Evolutionary conservation across 2,329 filamentous ascomycete species (phyloP).

Genomic region (Cordyceps farinosa): DNA sequence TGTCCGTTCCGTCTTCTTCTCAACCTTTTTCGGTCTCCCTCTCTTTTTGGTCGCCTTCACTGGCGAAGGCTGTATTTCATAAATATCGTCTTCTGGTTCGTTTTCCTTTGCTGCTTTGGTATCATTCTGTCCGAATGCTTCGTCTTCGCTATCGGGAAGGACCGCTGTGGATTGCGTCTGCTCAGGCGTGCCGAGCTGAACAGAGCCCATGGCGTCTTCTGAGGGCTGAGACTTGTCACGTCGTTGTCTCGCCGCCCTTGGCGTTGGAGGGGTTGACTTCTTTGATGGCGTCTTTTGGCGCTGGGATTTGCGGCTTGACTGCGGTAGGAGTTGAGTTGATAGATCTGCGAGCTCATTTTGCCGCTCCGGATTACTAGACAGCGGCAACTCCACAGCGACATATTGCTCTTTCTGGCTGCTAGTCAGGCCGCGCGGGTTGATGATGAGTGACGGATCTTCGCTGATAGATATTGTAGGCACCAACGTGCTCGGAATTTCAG

Average conservation of each 20-base stretch:
- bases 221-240: background rate
- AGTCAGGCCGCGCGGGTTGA: constrained; percentile 33
- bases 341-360: background rate
- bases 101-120: background rate
- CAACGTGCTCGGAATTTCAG: background rate
- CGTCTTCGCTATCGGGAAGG: background rate
- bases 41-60: constrained; percentile 17
- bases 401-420: constrained; percentile 38
- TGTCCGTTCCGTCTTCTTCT: constrained; percentile 20
- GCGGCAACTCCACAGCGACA: constrained; percentile 24
- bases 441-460: constrained; percentile 30
- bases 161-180: background rate
- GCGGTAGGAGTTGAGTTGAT: background rate
- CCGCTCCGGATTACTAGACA: constrained; percentile 19
- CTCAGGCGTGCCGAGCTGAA: background rate
- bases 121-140: background rate
- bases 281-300: constrained; percentile 3
- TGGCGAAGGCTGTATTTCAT: background rate
- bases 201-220: background rate
- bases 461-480: constrained; percentile 23
- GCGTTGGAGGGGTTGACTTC: background rate
- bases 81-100: background rate
- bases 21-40: constrained; percentile 19
- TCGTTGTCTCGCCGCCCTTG: background rate
- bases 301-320: background rate